Evolutionary conservation across 2,329 filamentous ascomycete species (phyloP).

Genomic region (Cladosporium sp.): DNA sequence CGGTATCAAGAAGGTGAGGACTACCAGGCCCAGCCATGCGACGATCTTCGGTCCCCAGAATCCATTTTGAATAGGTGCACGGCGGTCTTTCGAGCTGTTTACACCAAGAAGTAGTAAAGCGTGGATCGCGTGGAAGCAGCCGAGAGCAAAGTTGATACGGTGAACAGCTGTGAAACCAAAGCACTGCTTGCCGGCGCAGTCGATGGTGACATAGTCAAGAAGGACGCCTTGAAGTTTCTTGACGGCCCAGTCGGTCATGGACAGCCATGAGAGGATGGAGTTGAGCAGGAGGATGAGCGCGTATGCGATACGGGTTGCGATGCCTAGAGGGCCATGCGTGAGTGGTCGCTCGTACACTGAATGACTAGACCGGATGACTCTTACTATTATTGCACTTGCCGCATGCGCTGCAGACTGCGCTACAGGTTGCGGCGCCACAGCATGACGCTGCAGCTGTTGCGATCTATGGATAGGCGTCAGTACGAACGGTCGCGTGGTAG

Average conservation of each 20-base stretch:
- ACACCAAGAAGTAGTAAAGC: slow-evolving; percentile 83
- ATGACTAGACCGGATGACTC: background rate
- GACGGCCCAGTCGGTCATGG: slow-evolving; percentile 98
- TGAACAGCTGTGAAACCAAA: slow-evolving; percentile 96
- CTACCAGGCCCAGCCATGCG: slow-evolving; percentile 79
- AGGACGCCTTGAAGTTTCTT: slow-evolving; percentile 90
- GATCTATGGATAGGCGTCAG: slow-evolving; percentile 48
- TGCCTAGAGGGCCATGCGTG: slow-evolving; percentile 41
- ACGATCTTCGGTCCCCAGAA: slow-evolving; percentile 98
- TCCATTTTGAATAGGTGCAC: slow-evolving; percentile 91
- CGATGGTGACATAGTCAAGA: slow-evolving; percentile 93
- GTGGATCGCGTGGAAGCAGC: slow-evolving; percentile 85
- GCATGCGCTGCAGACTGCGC: slow-evolving; percentile 90
- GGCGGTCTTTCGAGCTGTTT: slow-evolving; percentile 76
- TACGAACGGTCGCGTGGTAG: slow-evolving; percentile 1
- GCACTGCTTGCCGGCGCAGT: slow-evolving; percentile 78
- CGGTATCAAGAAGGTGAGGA: slow-evolving; percentile 91
- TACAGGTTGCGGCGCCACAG: slow-evolving; percentile 94
- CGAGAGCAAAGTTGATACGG: slow-evolving; percentile 95
- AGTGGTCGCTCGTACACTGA: background rate
- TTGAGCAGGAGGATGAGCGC: slow-evolving; percentile 89
- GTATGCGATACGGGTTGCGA: slow-evolving; percentile 86
- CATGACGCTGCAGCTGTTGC: slow-evolving; percentile 80
- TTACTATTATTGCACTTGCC: slow-evolving; percentile 87
- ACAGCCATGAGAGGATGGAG: slow-evolving; percentile 96